Base-by-base conservation (phyloP, 2,329 filamentous ascomycete genomes). In the Biscogniauxia marginata region DNA sequence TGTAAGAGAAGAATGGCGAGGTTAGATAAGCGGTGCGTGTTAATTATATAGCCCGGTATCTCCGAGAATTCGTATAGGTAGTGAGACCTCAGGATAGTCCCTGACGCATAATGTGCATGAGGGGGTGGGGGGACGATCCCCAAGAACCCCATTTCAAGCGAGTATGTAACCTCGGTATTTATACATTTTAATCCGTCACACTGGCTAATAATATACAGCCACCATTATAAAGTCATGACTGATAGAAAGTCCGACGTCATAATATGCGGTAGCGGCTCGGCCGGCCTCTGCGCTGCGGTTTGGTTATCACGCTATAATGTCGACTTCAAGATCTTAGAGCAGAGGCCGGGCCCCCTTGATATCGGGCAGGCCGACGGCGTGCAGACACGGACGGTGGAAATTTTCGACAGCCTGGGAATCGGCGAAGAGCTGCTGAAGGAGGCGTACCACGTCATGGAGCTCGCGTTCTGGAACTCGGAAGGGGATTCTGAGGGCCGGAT, bases 351-450 rank as follows among this genome's bases (percentile, higher is more conserved):
- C 0, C 83, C 82, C 0, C 74, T 88, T 50, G 65, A 75, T 44
- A 75, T 79, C 47, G 85, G 85, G 2, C 84, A 88, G 69, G 86
- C 86, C 13, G 86, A 89, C 57, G 83, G 84, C 1, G 80, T 85
- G 18, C 82, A 85, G 68, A 82, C 79, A 54, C 81, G 83, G 1
- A 84, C 83, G 0, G 82, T 86, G 13, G 84, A 87, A 66, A 78
- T 87, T 20, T 84, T 85, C 50, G 83, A 86, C 63, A 82, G 79
- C 46, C 83, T 86, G 25, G 80, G 77, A 1, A 75, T 86, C 3
- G 75, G 77, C 1, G 81, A 83, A 47, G 72, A 77, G 18, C 71
- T 87, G 23, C 74, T 85, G 24, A 74, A 76, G 30, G 83, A 85
- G 56, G 76, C 82, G 0, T 85, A 81, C 53, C 84, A 85, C 65